These are phyloP conservation scores for Elaeis oleifera DNA, from an alignment of 202 grass and related monocot genomes.

Conservation along the genomic window DNA sequence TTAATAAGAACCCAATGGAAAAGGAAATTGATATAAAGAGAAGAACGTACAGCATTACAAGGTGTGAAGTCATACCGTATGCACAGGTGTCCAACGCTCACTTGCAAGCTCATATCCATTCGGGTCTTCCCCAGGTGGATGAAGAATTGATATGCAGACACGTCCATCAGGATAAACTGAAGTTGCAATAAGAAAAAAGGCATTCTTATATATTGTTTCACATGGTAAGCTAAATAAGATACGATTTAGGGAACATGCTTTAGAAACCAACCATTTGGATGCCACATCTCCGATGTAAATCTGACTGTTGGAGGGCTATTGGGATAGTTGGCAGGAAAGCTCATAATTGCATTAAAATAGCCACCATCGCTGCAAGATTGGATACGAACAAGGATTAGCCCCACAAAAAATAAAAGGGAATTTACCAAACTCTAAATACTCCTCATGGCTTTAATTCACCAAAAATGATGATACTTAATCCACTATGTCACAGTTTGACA, in stretches of 20 bases:
- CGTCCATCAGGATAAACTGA: slow-evolving; percentile 85
- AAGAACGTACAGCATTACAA: neutral
- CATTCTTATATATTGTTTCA: slow-evolving; percentile 1
- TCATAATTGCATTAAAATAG: slow-evolving; percentile 99
- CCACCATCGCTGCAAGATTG: slow-evolving; percentile 76
- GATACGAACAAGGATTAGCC: slow-evolving; percentile 1
- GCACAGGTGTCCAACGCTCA: slow-evolving; percentile 96
- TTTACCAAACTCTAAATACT: neutral
- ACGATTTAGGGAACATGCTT: slow-evolving; percentile 14
- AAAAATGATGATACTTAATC: neutral
- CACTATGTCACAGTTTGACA: neutral
- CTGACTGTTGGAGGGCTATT: slow-evolving; percentile 87
- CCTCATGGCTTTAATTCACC: neutral
- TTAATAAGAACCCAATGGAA: too few species aligned
- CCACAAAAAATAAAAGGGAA: neutral
- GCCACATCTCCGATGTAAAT: slow-evolving; percentile 99
- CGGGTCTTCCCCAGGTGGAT: slow-evolving; percentile 94
- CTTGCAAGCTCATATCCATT: slow-evolving; percentile 93
- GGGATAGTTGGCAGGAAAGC: slow-evolving; percentile 88
- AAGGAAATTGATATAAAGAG: neutral
- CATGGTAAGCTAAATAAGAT: neutral
- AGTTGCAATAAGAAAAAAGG: slow-evolving; percentile 16
- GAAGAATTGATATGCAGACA: slow-evolving; percentile 99
- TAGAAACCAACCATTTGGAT: slow-evolving; percentile 75
- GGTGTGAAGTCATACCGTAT: slow-evolving; percentile 52